Evolutionary conservation across 2,329 filamentous ascomycete genomes (phyloP), one percentile per base, ranked within the genome.

Genomic region (Hortaea sp.): DNA sequence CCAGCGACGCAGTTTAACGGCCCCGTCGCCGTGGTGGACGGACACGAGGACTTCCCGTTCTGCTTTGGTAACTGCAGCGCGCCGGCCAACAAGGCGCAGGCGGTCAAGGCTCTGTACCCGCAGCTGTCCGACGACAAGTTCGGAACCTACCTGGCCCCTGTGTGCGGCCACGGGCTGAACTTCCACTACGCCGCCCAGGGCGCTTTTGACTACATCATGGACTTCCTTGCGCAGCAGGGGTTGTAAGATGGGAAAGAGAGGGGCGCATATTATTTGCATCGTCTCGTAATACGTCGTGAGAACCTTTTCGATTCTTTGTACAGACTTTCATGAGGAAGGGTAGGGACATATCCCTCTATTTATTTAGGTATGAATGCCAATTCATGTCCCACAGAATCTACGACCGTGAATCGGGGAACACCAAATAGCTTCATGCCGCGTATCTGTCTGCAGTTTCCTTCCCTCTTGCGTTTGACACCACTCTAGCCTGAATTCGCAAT

Each of bases 101-200:
- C 39, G 1, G 58, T 56, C 5, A 46, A 55, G 7, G 49, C 45
- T 44, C 47, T 60, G 31, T 62, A 60, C 38, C 57, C 55, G 3
- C 47, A 43, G 10, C 34, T 56, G 11, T 34, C 30, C 6, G 43
- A 44, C 7, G 49, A 44, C 20, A 50, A 41, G 42, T 57, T 51
- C 9, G 56, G 44, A 6, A 50, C 52, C 9, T 61, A 57, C 41
- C 44, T 63, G 11, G 55, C 53, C 29, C 51, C 53, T 9, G 39
- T 44, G 12, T 53, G 58, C 28, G 61, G 61, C 0, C 62, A 64
- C 50, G 59, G 56, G 1, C 30, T 64, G 32, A 63, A 63, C 39
- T 49, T 63, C 49, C 62, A 64, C 44, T 63, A 56, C 41, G 55
- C 56, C 28, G 59, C 62, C 12, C 44, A 41, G 10, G 54, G 39